Evolutionary conservation across 345 rosid species (phyloP).

Genomic region (Limnanthes douglasii): DNA sequence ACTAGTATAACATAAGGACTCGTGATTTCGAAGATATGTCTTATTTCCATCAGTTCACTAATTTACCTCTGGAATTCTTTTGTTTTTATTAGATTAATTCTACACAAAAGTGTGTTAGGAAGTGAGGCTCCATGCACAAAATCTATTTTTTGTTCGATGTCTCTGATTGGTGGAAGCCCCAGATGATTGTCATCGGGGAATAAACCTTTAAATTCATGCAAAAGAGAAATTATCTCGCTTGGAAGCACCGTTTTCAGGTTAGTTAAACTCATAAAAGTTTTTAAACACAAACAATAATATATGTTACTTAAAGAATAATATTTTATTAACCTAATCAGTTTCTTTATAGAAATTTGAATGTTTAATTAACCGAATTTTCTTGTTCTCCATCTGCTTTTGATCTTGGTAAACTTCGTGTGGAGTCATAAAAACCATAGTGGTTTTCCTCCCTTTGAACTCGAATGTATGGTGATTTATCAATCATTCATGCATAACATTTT

Average conservation of each 20-base stretch:
- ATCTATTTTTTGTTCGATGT: neutral
- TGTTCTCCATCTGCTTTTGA: neutral
- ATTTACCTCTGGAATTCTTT: neutral
- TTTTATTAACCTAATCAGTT: too few species aligned
- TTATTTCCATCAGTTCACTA: neutral
- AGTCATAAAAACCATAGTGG: neutral
- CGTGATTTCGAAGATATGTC: neutral
- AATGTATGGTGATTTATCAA: too few species aligned
- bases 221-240: neutral
- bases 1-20: neutral
- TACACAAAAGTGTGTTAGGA: neutral
- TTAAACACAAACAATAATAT: too few species aligned
- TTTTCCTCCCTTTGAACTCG: neutral
- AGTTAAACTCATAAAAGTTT: too few species aligned
- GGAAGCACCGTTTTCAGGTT: too few species aligned
- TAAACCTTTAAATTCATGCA: neutral
- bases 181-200: neutral
- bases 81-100: neutral
- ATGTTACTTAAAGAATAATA: too few species aligned
- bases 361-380: neutral
- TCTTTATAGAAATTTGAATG: neutral
- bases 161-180: neutral
- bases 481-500: neutral
- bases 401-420: neutral
- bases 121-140: neutral